phyloP scores from a whole-genome alignment of 208 protist species.

The Crithidia sp. region DNA sequence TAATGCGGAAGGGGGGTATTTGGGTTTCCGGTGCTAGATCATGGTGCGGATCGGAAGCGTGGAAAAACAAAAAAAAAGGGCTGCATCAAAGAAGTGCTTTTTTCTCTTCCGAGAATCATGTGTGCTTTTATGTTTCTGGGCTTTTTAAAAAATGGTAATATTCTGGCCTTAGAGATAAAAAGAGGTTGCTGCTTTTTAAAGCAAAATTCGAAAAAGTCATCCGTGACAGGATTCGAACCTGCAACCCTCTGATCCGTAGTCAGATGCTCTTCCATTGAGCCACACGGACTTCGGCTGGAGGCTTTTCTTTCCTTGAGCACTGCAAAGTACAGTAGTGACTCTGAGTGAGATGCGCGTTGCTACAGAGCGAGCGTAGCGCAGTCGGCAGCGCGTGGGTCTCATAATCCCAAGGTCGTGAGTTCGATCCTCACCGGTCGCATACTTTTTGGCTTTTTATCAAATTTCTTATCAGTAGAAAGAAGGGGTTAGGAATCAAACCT shows the following conservation, averaged over 20 bases:
- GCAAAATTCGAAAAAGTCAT: conserved; percentile 51
- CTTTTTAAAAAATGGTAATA: too few relatives aligned
- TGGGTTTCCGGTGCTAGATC: background rate
- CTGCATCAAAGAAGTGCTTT: background rate
- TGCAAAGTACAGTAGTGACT: background rate
- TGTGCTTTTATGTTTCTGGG: too few relatives aligned
- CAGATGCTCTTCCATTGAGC: conserved; percentile 92
- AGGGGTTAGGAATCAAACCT: too few relatives aligned
- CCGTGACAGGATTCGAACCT: conserved; percentile 92
- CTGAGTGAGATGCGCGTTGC: background rate
- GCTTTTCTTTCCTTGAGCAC: background rate
- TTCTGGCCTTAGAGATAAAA: too few relatives aligned
- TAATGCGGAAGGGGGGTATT: too few relatives aligned
- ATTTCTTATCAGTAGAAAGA: background rate
- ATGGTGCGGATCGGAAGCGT: background rate
- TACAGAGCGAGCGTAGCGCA: conserved; percentile 87
- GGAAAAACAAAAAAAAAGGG: conserved; percentile 18
- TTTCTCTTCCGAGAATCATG: background rate
- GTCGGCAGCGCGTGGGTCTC: conserved; percentile 95
- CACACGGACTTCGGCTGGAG: conserved; percentile 58
- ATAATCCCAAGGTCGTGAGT: conserved; percentile 96
- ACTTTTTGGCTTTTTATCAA: conserved; percentile 27
- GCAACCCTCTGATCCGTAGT: conserved; percentile 91
- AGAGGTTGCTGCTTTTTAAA: too few relatives aligned
- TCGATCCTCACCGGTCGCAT: conserved; percentile 83